These are phyloP conservation scores for Glonium stellatum DNA, from an alignment of 495 filamentous ascomycete species.

Conservation along the genomic window DNA sequence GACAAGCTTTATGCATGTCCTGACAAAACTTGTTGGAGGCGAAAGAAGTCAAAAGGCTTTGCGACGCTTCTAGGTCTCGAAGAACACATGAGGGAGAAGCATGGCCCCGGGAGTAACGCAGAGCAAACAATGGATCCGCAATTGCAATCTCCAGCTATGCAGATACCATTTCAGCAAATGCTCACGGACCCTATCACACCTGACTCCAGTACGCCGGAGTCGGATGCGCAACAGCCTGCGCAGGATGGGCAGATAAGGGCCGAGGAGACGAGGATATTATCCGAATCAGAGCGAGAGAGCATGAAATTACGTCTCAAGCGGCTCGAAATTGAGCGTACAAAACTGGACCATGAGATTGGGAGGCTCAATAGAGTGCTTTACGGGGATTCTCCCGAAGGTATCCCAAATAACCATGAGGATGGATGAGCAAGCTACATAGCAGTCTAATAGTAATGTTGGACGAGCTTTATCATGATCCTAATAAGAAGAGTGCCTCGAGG, in stretches of 20 bases:
- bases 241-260: neutral
- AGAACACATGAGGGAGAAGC: conserved; percentile 16
- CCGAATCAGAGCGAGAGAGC: conserved; percentile 10
- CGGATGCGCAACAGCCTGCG: neutral
- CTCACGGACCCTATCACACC: conserved; percentile 2
- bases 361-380: conserved; percentile 1
- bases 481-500: too few species aligned
- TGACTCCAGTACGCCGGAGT: neutral
- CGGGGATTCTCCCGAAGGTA: neutral
- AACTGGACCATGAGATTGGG: conserved; percentile 14
- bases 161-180: neutral
- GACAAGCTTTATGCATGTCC: conserved; percentile 19
- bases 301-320: conserved; percentile 18
- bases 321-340: conserved; percentile 14
- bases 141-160: neutral
- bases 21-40: conserved; percentile 14
- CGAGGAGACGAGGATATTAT: neutral
- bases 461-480: too few species aligned
- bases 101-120: neutral
- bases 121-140: neutral
- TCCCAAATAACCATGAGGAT: too few species aligned
- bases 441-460: too few species aligned
- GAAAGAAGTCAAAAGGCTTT: conserved; percentile 22
- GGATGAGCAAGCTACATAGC: too few species aligned
- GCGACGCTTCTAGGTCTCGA: conserved; percentile 16